These are phyloP conservation scores for Periconia sp. DNA, from an alignment of 2,329 filamentous ascomycete genomes.

Conservation along the genomic window DNA sequence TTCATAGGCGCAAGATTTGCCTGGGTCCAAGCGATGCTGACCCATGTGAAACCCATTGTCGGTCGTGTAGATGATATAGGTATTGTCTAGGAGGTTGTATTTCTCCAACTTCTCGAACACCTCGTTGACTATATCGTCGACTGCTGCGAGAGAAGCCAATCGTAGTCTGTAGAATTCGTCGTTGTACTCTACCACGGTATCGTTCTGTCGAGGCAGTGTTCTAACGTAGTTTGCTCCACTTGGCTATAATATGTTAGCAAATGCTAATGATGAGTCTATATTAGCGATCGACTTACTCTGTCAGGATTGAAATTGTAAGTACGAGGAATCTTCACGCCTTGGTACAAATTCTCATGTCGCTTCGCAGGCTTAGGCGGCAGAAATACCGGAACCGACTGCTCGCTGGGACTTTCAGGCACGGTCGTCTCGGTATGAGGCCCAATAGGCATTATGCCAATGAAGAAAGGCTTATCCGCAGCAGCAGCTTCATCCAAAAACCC, in stretches of 20 bases:
- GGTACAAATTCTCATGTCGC: slow-evolving; percentile 64
- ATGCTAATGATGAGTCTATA: background rate
- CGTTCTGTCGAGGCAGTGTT: slow-evolving; percentile 46
- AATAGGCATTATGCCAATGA: slow-evolving; percentile 66
- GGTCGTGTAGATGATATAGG: slow-evolving; percentile 43
- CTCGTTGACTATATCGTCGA: slow-evolving; percentile 56
- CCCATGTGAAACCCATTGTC: slow-evolving; percentile 47
- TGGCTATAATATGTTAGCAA: slow-evolving; percentile 9
- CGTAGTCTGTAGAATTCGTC: slow-evolving; percentile 55
- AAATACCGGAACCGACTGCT: slow-evolving; percentile 34
- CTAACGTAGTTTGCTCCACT: slow-evolving; percentile 52
- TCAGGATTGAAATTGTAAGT: slow-evolving; percentile 68
- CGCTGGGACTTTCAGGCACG: slow-evolving; percentile 14
- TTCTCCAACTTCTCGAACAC: slow-evolving; percentile 47
- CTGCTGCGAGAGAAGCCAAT: slow-evolving; percentile 53
- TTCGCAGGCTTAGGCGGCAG: slow-evolving; percentile 59
- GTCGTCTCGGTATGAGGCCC: slow-evolving; percentile 65
- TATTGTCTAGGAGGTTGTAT: slow-evolving; percentile 51
- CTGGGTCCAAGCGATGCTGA: slow-evolving; percentile 44
- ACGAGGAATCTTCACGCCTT: slow-evolving; percentile 60
- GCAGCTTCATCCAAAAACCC: slow-evolving; percentile 64
- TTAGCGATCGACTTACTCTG: slow-evolving; percentile 15
- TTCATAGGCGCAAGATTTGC: slow-evolving; percentile 44
- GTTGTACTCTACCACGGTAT: slow-evolving; percentile 51
- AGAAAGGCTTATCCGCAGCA: slow-evolving; percentile 61